Evolutionary conservation across 495 filamentous ascomycete species (phyloP), one percentile per base, ranked within the genome.

Genomic region (Podospora bellae-mahoneyi): DNA sequence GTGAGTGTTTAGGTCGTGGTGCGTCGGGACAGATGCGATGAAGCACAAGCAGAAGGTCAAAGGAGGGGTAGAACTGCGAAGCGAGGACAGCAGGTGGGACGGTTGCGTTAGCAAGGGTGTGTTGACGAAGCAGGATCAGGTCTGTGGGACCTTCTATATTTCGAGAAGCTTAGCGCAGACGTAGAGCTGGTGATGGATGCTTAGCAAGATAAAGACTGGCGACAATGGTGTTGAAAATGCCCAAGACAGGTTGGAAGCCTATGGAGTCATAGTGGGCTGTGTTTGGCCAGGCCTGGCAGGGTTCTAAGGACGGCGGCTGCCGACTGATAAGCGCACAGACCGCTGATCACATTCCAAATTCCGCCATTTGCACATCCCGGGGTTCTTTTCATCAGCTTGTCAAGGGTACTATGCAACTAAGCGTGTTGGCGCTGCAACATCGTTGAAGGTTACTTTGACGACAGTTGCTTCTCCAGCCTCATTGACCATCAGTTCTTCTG

Each of bases 201-300:
- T 48, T 32, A 15, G 62, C 18, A 23, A 48, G 18, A 3, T 1
- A 26, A 16, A 16, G 39, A 19, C 7, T 23, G 62, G 62, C 32
- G 44, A 13, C 62, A 48, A 23, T 20, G 55, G 55, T 58, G n/a
- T 58, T 19, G 55, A 26, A 58, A 10, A 58, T 19, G 55, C 55
- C n/a, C 55, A 58, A 58, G 55, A 26, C 55, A 58, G 23, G n/a
- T 58, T 19, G n/a, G 55, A 58, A 58, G 6, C 55, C n/a, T 58
- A 19, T 20, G 23, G 55, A 58, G 23, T 58, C 55, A 58, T 58
- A 13, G 55, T 58, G 55, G 55, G 55, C n/a, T 16, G 18, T 6
- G 39, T 48, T 48, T 10, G 39, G 39, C 39, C 39, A 48, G 39
- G 39, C 39, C 39, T 48, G 39, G 9, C 15, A 48, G 39, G 39